phyloP scores from a whole-genome alignment of 176 grass and related monocot species.

The Typha latifolia region DNA sequence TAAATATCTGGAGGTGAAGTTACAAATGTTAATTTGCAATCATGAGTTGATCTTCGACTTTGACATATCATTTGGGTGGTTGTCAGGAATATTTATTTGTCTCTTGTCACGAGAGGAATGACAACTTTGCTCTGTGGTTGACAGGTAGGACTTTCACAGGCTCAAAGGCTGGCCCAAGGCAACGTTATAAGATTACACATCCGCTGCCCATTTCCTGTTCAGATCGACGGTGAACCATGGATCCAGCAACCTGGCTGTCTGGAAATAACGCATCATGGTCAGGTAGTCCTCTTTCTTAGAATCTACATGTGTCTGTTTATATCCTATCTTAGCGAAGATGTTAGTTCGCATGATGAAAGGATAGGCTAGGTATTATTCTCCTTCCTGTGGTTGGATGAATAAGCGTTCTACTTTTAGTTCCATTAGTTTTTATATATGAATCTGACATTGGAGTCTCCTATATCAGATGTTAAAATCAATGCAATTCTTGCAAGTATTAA shows the following conservation, averaged over 20 bases:
- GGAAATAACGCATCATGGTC: slow-evolving; percentile 75
- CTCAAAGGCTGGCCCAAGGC: slow-evolving; percentile 75
- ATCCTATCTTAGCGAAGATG: too few relatives aligned
- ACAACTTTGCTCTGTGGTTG: slow-evolving; percentile 12
- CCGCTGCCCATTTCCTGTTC: slow-evolving; percentile 85
- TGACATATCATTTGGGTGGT: too few relatives aligned
- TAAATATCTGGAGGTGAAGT: neutral
- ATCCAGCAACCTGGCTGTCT: slow-evolving; percentile 83
- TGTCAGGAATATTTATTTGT: too few relatives aligned
- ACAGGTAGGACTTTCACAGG: slow-evolving; percentile 86
- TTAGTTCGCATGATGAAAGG: neutral
- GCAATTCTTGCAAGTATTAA: too few relatives aligned
- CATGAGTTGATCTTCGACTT: too few relatives aligned
- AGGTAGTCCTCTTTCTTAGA: slow-evolving; percentile 40
- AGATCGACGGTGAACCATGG: slow-evolving; percentile 97
- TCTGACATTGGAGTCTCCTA: too few relatives aligned
- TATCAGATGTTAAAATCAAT: too few relatives aligned
- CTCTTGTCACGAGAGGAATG: neutral
- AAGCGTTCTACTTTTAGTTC: neutral
- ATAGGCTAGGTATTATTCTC: neutral
- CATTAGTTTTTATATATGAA: neutral
- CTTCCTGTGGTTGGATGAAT: neutral
- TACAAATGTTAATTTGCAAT: neutral
- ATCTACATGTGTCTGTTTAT: neutral
- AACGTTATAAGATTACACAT: slow-evolving; percentile 71